Evolutionary conservation across 768 basidiomycete species (phyloP).

Genomic region (Xerocomellus amylosporus): DNA sequence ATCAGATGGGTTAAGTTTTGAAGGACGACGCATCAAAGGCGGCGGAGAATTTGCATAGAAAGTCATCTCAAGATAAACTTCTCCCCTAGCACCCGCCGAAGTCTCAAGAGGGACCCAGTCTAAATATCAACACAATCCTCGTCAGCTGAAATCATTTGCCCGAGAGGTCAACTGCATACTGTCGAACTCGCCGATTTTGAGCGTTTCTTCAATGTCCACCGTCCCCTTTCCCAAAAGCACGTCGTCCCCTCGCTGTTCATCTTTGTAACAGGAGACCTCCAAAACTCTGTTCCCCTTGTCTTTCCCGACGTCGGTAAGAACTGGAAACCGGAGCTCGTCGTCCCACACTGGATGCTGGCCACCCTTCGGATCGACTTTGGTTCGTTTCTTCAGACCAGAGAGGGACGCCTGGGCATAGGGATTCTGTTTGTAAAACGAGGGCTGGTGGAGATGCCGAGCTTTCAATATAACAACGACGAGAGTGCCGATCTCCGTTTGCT

Average conservation of each 20-base stretch:
- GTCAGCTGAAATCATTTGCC: constrained; percentile 2
- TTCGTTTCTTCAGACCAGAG: constrained; percentile 60
- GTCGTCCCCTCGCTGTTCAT: constrained; percentile 71
- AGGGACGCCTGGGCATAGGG: constrained; percentile 71
- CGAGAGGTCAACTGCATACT: constrained; percentile 49
- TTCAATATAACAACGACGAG: constrained; percentile 84
- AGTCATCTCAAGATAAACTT: constrained; percentile 91
- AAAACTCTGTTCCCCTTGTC: constrained; percentile 48
- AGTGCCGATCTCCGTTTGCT: constrained; percentile 63
- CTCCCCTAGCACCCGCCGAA: constrained; percentile 69
- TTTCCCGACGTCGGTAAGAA: constrained; percentile 59
- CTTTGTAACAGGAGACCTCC: constrained; percentile 75
- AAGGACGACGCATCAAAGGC: constrained; percentile 49
- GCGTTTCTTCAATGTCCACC: constrained; percentile 73
- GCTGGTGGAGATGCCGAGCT: constrained; percentile 80
- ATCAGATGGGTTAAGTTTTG: constrained; percentile 52
- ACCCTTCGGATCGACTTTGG: constrained; percentile 74
- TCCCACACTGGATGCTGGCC: constrained; percentile 96
- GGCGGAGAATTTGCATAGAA: constrained; percentile 74
- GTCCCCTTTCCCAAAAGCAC: constrained; percentile 69
- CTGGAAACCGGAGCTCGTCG: constrained; percentile 75
- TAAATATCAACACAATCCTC: constrained; percentile 23
- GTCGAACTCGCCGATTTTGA: constrained; percentile 88
- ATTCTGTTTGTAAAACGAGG: constrained; percentile 88
- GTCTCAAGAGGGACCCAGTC: constrained; percentile 67